phyloP scores from a whole-genome alignment of 2,329 filamentous ascomycete species.

The Monilinia fructigena region DNA sequence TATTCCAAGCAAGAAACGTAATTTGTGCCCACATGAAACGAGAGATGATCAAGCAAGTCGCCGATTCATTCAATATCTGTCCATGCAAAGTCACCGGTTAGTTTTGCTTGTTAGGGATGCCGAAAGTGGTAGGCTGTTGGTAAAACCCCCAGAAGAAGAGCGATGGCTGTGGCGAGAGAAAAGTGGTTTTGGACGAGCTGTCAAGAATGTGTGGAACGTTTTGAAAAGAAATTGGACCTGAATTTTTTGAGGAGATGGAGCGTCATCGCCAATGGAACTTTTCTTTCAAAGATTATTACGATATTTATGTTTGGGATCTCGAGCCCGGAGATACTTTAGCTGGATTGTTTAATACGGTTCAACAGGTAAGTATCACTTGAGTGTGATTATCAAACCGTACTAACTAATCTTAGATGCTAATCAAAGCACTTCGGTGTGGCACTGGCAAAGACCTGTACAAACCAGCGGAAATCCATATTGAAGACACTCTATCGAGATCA shows the following conservation, averaged over 20 bases:
- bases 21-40: constrained; percentile 46
- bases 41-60: constrained; percentile 44
- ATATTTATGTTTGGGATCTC: constrained; percentile 46
- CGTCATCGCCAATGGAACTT: constrained; percentile 42
- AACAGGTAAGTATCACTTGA: constrained; percentile 33
- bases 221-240: constrained; percentile 40
- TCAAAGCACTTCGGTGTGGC: constrained; percentile 42
- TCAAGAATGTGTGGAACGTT: constrained; percentile 43
- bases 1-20: constrained; percentile 44
- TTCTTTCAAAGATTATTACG: constrained; percentile 46
- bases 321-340: constrained; percentile 40
- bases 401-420: constrained; percentile 37
- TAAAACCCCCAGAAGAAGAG: constrained; percentile 42
- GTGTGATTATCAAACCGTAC: neutral
- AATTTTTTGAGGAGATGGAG: constrained; percentile 46
- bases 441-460: constrained; percentile 40
- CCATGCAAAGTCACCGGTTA: constrained; percentile 43
- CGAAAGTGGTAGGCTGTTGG: constrained; percentile 43
- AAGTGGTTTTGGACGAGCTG: constrained; percentile 43
- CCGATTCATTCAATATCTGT: constrained; percentile 46
- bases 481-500: constrained; percentile 42
- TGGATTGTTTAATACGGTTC: constrained; percentile 39
- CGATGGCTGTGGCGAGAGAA: constrained; percentile 44
- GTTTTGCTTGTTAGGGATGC: constrained; percentile 45
- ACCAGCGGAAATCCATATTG: constrained; percentile 39